These are phyloP conservation scores for Gaultheria prostrata DNA, from an alignment of 148 eudicot genomes.

Conservation along the genomic window DNA sequence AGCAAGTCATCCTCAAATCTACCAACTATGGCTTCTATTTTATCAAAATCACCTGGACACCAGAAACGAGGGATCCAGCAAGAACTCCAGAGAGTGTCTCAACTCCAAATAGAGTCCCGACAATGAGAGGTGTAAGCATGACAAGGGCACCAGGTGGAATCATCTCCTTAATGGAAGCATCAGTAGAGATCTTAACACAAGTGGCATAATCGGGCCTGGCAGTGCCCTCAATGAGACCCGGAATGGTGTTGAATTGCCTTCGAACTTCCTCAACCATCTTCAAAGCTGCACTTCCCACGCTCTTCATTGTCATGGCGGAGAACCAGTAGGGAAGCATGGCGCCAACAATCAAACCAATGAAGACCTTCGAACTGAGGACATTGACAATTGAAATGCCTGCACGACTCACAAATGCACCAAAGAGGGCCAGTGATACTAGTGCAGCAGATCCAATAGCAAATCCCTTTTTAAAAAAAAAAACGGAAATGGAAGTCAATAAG, in stretches of 20 bases:
- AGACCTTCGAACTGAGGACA: constrained; percentile 49
- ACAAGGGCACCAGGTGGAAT: constrained; percentile 55
- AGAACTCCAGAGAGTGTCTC: constrained; percentile 56
- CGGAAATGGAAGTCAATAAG: background rate
- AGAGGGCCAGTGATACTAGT: constrained; percentile 48
- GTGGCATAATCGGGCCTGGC: constrained; percentile 49
- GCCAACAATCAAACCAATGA: constrained; percentile 51
- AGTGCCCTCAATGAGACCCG: constrained; percentile 46
- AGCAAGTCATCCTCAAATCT: background rate
- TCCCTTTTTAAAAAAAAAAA: constrained; percentile 26
- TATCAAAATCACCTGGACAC: constrained; percentile 42
- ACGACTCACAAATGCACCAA: constrained; percentile 55
- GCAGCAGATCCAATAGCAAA: constrained; percentile 66
- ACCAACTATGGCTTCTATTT: background rate
- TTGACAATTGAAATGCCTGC: constrained; percentile 44
- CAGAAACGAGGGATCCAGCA: constrained; percentile 53
- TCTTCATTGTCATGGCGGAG: constrained; percentile 58
- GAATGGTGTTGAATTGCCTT: constrained; percentile 49
- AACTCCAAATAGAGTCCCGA: constrained; percentile 46
- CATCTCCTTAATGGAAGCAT: constrained; percentile 59
- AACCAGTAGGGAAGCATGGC: constrained; percentile 59
- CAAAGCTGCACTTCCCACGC: constrained; percentile 50
- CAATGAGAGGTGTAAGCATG: constrained; percentile 52
- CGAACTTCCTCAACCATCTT: constrained; percentile 60
- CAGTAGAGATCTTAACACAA: constrained; percentile 53